A percentile compares a stretch with the other conserved stretches of the same genome.
phyloP scores from a whole-genome alignment of 1,139 yeast genomes.

The Suhomyces bolitotheri region DNA sequence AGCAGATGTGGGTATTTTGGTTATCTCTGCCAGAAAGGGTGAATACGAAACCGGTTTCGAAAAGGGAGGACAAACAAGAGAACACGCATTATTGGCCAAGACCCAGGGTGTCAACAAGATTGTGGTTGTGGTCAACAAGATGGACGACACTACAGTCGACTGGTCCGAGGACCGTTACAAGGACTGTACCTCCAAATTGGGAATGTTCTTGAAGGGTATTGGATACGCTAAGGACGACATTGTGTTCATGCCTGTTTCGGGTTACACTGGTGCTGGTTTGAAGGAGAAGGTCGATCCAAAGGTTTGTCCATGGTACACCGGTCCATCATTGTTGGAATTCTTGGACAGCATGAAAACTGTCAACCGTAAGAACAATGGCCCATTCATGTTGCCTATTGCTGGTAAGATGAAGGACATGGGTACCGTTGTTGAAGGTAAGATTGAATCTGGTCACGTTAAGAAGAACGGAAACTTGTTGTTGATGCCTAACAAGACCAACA shows the following conservation, averaged over 20 bases:
- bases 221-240: conserved; percentile 89
- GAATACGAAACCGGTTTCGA: conserved; percentile 99
- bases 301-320: conserved; percentile 89
- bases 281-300: conserved; percentile 74
- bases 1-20: conserved; percentile 96
- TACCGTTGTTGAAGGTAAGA: conserved; percentile 95
- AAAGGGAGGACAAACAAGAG: conserved; percentile 99
- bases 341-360: conserved; percentile 80
- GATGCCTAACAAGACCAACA: conserved; percentile 87
- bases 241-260: conserved; percentile 94
- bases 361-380: conserved; percentile 86
- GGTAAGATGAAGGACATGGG: conserved; percentile 97
- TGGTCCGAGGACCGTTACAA: conserved; percentile 97
- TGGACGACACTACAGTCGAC: conserved; percentile 96
- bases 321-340: conserved; percentile 88
- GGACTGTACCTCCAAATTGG: conserved; percentile 87
- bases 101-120: conserved; percentile 96
- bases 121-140: conserved; percentile 92
- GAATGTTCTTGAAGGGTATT: conserved; percentile 77
- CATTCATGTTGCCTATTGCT: conserved; percentile 95
- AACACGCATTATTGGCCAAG: conserved; percentile 95
- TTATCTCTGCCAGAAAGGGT: conserved; percentile 97
- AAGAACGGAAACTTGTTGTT: conserved; percentile 73
- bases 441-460: conserved; percentile 90
- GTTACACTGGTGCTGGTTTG: conserved; percentile 95